Base-by-base conservation (phyloP, 768 basidiomycete species). In the Obba rivulosa region DNA sequence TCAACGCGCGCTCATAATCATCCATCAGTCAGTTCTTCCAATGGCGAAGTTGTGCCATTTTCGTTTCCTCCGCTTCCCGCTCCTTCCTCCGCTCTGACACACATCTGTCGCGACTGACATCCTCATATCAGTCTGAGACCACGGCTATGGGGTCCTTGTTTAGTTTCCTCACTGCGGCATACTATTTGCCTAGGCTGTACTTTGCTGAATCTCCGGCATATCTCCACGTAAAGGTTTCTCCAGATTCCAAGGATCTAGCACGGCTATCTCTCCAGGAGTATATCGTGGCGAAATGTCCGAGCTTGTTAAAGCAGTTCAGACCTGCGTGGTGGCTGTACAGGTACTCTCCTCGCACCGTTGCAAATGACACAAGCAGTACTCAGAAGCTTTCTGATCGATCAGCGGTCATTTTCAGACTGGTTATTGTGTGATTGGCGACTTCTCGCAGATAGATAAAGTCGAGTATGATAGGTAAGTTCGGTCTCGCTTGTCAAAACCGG, bases 351-450 rank as follows among this genome's bases (percentile, higher is more conserved):
- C 31, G 1, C 3, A 16, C 9, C n/a, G n/a, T 34, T 23, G 11
- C 44, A 17, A 9, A 23, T 11, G 42, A 34, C 22, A 18, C 11
- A 17, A 22, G 17, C 36, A 7, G 20, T 39, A 11, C 28, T 40
- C 21, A 41, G 18, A 1, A 42, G 18, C 17, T 36, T 25, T 53
- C 35, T 37, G 34, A 42, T 47, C 23, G 18, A 14, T 22, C 48
- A 83, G 81, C 59, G 82, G 81, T 3, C 81, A 86, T 61, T 54
- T 83, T 9, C 83, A 85, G 54, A 85, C 83, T 1, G 59, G 77
- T 14, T 82, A 81, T 45, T 77, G 75, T 45, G 79, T 80, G 1
- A 24, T 79, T 4, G 82, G 80, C 3, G 73, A 85, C 57, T 83
- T 85, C 55, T 76, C 79, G 2, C 74, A 73, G 49, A 66, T 69